Conservation (phyloP, 441 rosid species). For the Viola pubescens region DNA sequence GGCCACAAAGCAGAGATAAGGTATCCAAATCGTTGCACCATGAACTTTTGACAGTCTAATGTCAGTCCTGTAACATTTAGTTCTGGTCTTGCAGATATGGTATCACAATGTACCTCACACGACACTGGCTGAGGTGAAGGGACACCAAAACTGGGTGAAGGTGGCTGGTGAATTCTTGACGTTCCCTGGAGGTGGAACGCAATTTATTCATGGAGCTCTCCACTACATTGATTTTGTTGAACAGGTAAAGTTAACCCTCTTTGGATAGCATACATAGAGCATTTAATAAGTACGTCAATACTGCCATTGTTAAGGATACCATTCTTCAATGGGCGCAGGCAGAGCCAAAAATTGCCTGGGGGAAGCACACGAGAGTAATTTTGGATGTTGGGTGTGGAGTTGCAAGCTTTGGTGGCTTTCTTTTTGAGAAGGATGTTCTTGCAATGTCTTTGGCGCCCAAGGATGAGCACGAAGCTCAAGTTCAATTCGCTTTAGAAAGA, state of each 20-base stretch:
- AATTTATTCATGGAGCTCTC: conserved; percentile 88
- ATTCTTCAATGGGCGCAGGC: conserved; percentile 33
- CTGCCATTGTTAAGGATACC: background rate
- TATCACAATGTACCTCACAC: conserved; percentile 85
- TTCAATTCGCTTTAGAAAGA: conserved; percentile 88
- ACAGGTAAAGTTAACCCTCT: conserved; percentile 27
- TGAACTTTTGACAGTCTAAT: too few species aligned
- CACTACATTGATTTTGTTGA: conserved; percentile 79
- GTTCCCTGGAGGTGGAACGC: conserved; percentile 96
- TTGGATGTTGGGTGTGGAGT: conserved; percentile 96
- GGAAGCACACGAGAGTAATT: conserved; percentile 60
- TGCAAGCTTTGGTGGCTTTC: conserved; percentile 87
- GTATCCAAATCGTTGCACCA: conserved; percentile 19
- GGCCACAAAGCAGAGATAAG: conserved; percentile 92
- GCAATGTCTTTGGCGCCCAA: conserved; percentile 96
- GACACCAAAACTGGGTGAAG: conserved; percentile 94
- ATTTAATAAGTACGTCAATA: background rate
- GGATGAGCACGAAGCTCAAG: conserved; percentile 94
- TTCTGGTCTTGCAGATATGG: conserved; percentile 60
- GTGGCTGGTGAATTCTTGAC: conserved; percentile 86
- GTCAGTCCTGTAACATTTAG: background rate
- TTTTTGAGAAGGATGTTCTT: conserved; percentile 78
- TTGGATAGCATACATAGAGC: background rate
- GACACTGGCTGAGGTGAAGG: conserved; percentile 69
- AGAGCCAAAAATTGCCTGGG: conserved; percentile 67